phyloP scores from a whole-genome alignment of 1,139 yeast genomes.

The Blastobotrys indianensis region DNA sequence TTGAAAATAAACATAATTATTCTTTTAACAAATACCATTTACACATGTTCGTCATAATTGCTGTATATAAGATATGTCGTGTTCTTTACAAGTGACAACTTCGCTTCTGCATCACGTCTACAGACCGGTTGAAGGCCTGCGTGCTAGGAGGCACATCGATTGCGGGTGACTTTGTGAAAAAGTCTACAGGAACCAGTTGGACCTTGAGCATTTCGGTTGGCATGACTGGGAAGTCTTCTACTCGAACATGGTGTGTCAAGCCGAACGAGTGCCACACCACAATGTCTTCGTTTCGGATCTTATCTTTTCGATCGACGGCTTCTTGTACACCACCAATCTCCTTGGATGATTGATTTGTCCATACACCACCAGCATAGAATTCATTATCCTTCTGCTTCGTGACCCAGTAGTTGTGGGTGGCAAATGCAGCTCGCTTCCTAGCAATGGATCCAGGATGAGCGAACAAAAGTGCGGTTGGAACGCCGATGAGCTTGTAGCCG shows the following conservation, averaged over 20 bases:
- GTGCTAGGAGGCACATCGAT: slow-evolving; percentile 73
- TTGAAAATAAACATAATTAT: no score
- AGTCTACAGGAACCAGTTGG: slow-evolving; percentile 65
- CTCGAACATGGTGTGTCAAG: slow-evolving; percentile 80
- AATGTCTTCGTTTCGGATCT: slow-evolving; percentile 71
- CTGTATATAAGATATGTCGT: no score
- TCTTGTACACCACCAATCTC: slow-evolving; percentile 63
- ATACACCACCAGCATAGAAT: slow-evolving; percentile 70
- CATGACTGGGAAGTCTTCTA: slow-evolving; percentile 93
- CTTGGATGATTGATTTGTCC: slow-evolving; percentile 64
- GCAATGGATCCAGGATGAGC: slow-evolving; percentile 61
- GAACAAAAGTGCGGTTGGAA: slow-evolving; percentile 68
- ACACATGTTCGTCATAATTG: no score
- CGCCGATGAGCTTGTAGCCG: slow-evolving; percentile 73
- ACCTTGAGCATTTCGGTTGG: slow-evolving; percentile 74
- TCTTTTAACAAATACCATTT: no score
- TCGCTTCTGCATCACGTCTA: slow-evolving; percentile 36
- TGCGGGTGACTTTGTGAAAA: slow-evolving; percentile 79
- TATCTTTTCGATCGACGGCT: slow-evolving; percentile 58
- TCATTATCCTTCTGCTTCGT: slow-evolving; percentile 65
- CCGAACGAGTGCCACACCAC: slow-evolving; percentile 88
- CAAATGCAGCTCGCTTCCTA: slow-evolving; percentile 61
- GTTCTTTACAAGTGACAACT: slow-evolving; percentile 27
- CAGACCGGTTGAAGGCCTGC: slow-evolving; percentile 70
- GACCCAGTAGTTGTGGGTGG: slow-evolving; percentile 73